These are phyloP conservation scores for Colletotrichum lentis DNA, from an alignment of 2,329 filamentous ascomycete species.

Conservation along the genomic window DNA sequence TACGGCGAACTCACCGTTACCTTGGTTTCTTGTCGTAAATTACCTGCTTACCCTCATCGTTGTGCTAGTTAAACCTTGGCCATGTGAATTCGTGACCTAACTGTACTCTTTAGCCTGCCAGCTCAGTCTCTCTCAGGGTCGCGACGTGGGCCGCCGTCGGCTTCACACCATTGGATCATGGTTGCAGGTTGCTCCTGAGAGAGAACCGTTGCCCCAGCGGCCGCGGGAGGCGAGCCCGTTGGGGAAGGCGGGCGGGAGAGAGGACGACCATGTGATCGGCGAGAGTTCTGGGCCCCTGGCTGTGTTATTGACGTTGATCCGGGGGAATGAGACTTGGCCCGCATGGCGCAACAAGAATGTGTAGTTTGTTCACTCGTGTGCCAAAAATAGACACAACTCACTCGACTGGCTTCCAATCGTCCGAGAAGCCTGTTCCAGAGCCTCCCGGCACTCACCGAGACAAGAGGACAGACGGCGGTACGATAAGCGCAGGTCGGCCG, in stretches of 20 bases:
- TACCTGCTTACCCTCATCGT: too few relatives aligned
- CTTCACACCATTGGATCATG: neutral
- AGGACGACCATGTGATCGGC: conserved; percentile 21
- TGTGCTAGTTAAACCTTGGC: too few relatives aligned
- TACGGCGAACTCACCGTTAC: too few relatives aligned
- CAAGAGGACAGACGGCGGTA: neutral
- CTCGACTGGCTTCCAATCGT: neutral
- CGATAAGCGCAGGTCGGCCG: too few relatives aligned
- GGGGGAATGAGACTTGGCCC: neutral
- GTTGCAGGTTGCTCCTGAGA: conserved; percentile 2
- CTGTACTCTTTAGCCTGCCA: too few relatives aligned
- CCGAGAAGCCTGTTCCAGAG: neutral
- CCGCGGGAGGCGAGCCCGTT: conserved; percentile 9
- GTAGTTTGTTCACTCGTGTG: neutral
- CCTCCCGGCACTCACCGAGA: neutral
- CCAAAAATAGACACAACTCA: conserved; percentile 21
- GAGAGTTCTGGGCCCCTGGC: neutral
- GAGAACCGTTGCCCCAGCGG: neutral
- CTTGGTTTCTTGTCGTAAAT: too few relatives aligned
- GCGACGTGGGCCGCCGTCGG: neutral
- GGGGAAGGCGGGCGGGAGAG: neutral
- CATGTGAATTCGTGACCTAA: too few relatives aligned
- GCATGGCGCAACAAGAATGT: conserved; percentile 11
- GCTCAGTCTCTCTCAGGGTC: neutral
- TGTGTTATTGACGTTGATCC: conserved; percentile 15